These are phyloP conservation scores for Ceratobasidium sp. DNA, from an alignment of 1,284 basidiomycete genomes.

Conservation along the genomic window DNA sequence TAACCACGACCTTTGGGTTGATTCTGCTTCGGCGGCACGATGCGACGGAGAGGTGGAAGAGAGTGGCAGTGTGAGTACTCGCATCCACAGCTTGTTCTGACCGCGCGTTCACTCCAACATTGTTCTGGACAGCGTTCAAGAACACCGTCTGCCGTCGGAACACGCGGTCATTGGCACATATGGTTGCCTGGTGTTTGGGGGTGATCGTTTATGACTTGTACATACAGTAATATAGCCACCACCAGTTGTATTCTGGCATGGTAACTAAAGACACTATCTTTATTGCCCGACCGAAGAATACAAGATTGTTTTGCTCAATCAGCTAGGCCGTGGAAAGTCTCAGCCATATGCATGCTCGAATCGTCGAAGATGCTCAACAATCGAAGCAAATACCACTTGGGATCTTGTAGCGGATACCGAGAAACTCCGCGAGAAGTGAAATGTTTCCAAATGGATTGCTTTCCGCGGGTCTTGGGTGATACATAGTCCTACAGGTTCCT, in stretches of 20 bases:
- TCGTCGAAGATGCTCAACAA: constrained; percentile 70
- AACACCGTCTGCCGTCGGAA: too few species aligned
- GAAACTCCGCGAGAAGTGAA: constrained; percentile 78
- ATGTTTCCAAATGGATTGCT: constrained; percentile 89
- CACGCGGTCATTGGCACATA: too few species aligned
- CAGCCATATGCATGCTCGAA: constrained; percentile 69
- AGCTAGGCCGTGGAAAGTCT: constrained; percentile 88
- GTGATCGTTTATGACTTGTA: too few species aligned
- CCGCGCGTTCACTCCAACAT: too few species aligned
- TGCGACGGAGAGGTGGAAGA: too few species aligned
- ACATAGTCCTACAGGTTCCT: not conserved
- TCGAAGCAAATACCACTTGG: constrained; percentile 95
- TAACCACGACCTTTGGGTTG: too few species aligned
- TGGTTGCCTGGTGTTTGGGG: too few species aligned
- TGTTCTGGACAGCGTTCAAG: too few species aligned
- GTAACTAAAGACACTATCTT: constrained; percentile 56
- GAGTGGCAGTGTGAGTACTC: too few species aligned
- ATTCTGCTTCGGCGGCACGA: too few species aligned
- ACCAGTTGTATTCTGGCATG: constrained; percentile 86
- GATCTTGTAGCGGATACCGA: constrained; percentile 93
- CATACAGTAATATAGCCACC: constrained; percentile 39
- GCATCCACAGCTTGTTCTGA: too few species aligned
- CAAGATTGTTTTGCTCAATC: constrained; percentile 88
- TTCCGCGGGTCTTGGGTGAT: constrained; percentile 92
- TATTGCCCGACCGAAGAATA: constrained; percentile 69